Evolutionary conservation across 257 asterid genomes (phyloP).

Genomic region (Penstemon newberryi): DNA sequence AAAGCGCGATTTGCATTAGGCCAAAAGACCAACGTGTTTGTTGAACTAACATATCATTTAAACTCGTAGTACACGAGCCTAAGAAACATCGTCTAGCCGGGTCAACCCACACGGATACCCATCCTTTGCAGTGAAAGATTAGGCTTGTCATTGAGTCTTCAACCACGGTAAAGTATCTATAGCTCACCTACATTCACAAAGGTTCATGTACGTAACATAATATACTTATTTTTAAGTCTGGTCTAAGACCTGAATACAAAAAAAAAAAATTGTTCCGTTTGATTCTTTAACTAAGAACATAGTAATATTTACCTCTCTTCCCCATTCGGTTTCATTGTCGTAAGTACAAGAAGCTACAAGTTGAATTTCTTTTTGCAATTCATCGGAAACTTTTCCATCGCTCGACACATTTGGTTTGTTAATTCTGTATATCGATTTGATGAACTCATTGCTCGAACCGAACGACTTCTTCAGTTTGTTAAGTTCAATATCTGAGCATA

Average conservation of each 20-base stretch:
- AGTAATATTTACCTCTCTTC: slow-evolving; percentile 46
- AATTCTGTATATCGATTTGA: slow-evolving; percentile 34
- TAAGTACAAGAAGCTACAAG: slow-evolving; percentile 54
- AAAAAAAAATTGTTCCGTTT: background rate
- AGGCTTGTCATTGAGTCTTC: slow-evolving; percentile 56
- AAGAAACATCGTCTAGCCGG: slow-evolving; percentile 49
- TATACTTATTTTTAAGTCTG: background rate
- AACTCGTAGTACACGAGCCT: slow-evolving; percentile 47
- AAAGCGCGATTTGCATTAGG: slow-evolving; percentile 36
- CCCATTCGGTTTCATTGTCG: slow-evolving; percentile 57
- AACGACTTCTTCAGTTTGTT: slow-evolving; percentile 37
- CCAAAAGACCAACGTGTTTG: slow-evolving; percentile 57
- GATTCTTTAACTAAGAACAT: background rate
- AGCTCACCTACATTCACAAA: slow-evolving; percentile 48
- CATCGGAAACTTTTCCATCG: slow-evolving; percentile 27
- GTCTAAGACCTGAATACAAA: no score
- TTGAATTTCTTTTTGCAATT: slow-evolving; percentile 32
- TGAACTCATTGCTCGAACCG: slow-evolving; percentile 61
- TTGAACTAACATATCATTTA: slow-evolving; percentile 51
- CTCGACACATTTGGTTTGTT: slow-evolving; percentile 23
- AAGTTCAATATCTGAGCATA: slow-evolving; percentile 39
- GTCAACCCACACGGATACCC: slow-evolving; percentile 47
- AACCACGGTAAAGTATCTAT: slow-evolving; percentile 44
- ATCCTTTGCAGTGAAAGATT: slow-evolving; percentile 50
- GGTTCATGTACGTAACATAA: slow-evolving; percentile 2